A percentile compares a stretch with the other conserved stretches of the same genome.
phyloP scores from a whole-genome alignment of 257 asterid species.

The Jacaranda mimosifolia region DNA sequence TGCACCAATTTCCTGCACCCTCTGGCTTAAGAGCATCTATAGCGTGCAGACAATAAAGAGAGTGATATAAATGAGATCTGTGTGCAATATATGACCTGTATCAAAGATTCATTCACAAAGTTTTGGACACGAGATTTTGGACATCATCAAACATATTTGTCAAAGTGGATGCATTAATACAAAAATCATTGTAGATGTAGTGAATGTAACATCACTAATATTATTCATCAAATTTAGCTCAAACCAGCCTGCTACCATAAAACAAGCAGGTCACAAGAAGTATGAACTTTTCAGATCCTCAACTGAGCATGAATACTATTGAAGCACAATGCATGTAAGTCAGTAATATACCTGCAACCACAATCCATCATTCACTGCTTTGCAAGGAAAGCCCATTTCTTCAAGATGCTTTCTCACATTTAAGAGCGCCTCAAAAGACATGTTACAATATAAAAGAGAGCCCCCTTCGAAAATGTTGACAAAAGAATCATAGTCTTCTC shows the following conservation, averaged over 20 bases:
- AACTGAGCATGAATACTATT: background rate
- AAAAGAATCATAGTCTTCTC: slow-evolving; percentile 89
- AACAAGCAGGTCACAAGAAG: slow-evolving; percentile 26
- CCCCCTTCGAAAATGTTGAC: slow-evolving; percentile 89
- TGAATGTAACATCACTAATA: background rate
- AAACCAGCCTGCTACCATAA: slow-evolving; percentile 12
- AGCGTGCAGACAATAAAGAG: slow-evolving; percentile 36
- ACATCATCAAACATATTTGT: slow-evolving; percentile 20
- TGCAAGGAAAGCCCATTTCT: slow-evolving; percentile 98
- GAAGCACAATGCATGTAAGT: slow-evolving; percentile 12
- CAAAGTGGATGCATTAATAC: slow-evolving; percentile 18
- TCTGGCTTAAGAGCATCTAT: slow-evolving; percentile 93
- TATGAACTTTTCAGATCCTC: slow-evolving; percentile 12
- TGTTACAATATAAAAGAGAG: slow-evolving; percentile 83
- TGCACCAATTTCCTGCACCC: slow-evolving; percentile 88
- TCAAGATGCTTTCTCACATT: slow-evolving; percentile 92
- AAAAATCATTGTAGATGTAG: slow-evolving; percentile 13
- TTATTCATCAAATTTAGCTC: slow-evolving; percentile 25
- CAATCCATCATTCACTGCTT: slow-evolving; percentile 95
- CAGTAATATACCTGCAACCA: slow-evolving; percentile 87
- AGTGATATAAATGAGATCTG: slow-evolving; percentile 23
- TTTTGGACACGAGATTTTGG: slow-evolving; percentile 15
- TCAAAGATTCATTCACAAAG: slow-evolving; percentile 8
- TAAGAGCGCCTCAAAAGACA: slow-evolving; percentile 95
- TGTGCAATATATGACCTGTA: slow-evolving; percentile 1